Base-by-base conservation (phyloP, 2,329 filamentous ascomycete genomes). In the Calonectria fujianensis region DNA sequence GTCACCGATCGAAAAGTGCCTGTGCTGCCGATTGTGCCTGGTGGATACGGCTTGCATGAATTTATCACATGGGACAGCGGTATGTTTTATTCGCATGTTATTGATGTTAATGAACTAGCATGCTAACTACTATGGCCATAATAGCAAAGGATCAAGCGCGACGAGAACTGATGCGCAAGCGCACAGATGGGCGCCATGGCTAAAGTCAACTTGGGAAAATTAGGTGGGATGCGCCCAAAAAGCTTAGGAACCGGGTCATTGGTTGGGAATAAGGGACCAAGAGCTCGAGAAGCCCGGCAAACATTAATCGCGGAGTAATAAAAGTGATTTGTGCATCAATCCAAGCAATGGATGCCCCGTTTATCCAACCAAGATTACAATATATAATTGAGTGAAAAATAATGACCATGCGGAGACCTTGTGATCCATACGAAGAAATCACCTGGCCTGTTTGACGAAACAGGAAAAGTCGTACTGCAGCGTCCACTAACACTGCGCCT, bases 1-100 rank as follows among this genome's bases (percentile, higher is more conserved):
- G 90, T 61, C 3, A 61, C 57, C 8, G 57, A 61, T 41, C 37
- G 31, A 20, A 61, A 61, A 24, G 35, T 61, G 14, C 57, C 57
- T 8, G 57, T 61, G 35, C 57, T 61, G 20, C 57, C 57, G 5
- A 61, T 61, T 3, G 57, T 61, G 18, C 57, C 35, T 39, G 57
- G 57, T 27, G 35, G 57, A 27, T 39, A 39, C 16, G 57, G 57
- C 5, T 29, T 61, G n/a, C 57, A 61, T 24, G 57, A 39, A 11
- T 61, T 61, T 14, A 61, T 41, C 35, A 39, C 57, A 61, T 61
- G 35, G 57, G 57, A 61, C 24, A 61, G 57, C 35, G 35, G 57
- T 39, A 41, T 20, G 57, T 61, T 27, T 10, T 24, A 29, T 39
- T 2, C 4, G 6, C 14, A 8, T 4, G 4, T 20, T 4, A 6